Conservation (phyloP, 176 grass and related monocot species). For the Typha latifolia region DNA sequence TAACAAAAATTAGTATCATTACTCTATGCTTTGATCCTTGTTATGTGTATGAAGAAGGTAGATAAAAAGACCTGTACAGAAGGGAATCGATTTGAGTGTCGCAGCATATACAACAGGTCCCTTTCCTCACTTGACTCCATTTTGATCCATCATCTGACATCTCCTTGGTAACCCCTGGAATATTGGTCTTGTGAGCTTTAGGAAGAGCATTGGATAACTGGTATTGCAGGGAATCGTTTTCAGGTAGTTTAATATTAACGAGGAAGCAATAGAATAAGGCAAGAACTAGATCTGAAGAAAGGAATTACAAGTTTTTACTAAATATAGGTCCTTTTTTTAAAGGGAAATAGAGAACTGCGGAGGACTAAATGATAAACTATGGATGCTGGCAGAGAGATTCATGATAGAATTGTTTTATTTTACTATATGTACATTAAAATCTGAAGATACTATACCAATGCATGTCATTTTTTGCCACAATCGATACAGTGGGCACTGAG, state of each 20-base stretch:
- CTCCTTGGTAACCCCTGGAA: slow-evolving; percentile 38
- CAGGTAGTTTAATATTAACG: not conserved
- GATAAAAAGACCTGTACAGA: slow-evolving; percentile 63
- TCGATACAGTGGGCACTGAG: too few relatives aligned
- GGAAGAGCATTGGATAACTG: slow-evolving; percentile 13
- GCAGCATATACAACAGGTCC: slow-evolving; percentile 92
- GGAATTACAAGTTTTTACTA: too few relatives aligned
- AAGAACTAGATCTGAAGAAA: too few relatives aligned
- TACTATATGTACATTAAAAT: too few relatives aligned
- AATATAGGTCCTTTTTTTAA: too few relatives aligned
- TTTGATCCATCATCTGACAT: slow-evolving; percentile 62
- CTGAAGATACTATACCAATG: too few relatives aligned
- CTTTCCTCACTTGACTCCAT: slow-evolving; percentile 90
- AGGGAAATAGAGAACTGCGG: too few relatives aligned
- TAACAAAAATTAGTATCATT: not conserved
- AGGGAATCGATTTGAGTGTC: slow-evolving; percentile 86
- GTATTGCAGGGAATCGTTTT: not conserved
- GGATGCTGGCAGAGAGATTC: too few relatives aligned
- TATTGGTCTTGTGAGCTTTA: slow-evolving; percentile 1
- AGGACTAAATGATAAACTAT: too few relatives aligned
- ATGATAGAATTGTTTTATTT: too few relatives aligned
- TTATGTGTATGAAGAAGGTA: not conserved
- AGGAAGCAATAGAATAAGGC: not conserved
- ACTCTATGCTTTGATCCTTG: not conserved
- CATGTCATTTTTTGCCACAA: too few relatives aligned